Evolutionary conservation across 176 grass and related monocot species (phyloP).

Genomic region (Hyparrhenia diplandra): DNA sequence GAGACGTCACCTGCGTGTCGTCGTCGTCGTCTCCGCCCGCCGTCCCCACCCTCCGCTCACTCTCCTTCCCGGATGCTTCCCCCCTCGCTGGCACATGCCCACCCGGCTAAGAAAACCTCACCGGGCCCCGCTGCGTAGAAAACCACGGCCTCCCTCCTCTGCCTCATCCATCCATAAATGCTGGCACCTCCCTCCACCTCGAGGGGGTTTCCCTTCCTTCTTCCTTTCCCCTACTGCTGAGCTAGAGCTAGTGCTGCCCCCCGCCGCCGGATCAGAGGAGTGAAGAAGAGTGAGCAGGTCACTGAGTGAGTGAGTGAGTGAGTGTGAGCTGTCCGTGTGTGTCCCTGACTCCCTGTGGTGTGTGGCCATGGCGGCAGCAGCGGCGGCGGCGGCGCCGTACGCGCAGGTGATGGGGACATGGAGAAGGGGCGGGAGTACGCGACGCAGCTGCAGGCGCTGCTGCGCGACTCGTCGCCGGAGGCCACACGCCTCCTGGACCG

Average conservation of each 20-base stretch:
- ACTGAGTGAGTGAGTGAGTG: too few species aligned
- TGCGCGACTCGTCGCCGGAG: slow-evolving; percentile 8
- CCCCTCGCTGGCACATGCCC: background rate
- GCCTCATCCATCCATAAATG: background rate
- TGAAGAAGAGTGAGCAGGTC: too few species aligned
- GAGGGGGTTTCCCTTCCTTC: too few species aligned
- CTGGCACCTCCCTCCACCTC: background rate
- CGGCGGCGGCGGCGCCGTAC: slow-evolving; percentile 20
- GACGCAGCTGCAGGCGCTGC: slow-evolving; percentile 26
- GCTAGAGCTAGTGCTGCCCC: too few species aligned
- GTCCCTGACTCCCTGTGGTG: too few species aligned
- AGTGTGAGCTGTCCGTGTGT: too few species aligned
- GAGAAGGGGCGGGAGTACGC: slow-evolving; percentile 37
- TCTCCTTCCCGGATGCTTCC: background rate
- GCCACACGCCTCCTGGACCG: slow-evolving; percentile 34
- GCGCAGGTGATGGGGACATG: slow-evolving; percentile 41
- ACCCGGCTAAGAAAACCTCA: background rate
- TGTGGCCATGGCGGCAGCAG: too few species aligned
- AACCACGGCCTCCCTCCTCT: background rate
- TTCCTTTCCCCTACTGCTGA: background rate
- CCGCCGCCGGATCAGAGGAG: too few species aligned
- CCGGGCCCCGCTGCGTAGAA: background rate
- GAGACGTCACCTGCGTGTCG: background rate
- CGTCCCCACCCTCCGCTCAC: too few species aligned
- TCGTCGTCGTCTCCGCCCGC: background rate